These are phyloP conservation scores for Fraxinus xanthoxyloides DNA, from an alignment of 305 asterid genomes.

Conservation along the genomic window DNA sequence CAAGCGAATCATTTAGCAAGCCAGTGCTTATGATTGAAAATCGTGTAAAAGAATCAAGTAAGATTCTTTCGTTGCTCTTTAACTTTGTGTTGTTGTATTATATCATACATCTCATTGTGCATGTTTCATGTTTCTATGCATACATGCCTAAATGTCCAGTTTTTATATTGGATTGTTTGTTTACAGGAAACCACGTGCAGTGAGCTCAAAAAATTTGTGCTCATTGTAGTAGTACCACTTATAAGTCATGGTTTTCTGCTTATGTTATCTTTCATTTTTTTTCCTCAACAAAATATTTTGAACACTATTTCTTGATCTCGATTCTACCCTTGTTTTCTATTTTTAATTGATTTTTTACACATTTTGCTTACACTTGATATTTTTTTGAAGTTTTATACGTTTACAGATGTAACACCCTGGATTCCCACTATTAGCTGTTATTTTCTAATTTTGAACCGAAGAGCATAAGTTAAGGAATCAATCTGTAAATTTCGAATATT, in stretches of 20 bases:
- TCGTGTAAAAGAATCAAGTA: conserved; percentile 33
- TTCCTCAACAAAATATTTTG: neutral
- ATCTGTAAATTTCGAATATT: neutral
- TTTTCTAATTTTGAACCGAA: neutral
- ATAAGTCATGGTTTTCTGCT: neutral
- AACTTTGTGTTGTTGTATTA: neutral
- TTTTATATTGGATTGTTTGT: neutral
- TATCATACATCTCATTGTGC: neutral
- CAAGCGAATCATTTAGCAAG: conserved; percentile 34
- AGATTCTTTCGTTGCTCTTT: conserved; percentile 10
- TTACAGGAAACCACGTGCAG: neutral
- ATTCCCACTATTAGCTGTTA: neutral
- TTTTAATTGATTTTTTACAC: neutral
- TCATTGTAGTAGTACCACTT: neutral
- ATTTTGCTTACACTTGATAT: neutral
- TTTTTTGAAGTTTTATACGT: neutral
- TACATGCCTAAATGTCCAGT: neutral
- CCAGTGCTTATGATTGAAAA: conserved; percentile 33
- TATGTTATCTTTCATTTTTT: neutral
- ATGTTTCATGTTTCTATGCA: neutral
- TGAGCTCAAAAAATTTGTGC: neutral
- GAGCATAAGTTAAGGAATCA: neutral
- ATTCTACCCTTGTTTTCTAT: neutral
- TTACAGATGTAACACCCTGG: neutral
- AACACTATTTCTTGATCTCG: neutral